Evolutionary conservation across 331 rosid genomes (phyloP).

Genomic region (Saraca asoca): DNA sequence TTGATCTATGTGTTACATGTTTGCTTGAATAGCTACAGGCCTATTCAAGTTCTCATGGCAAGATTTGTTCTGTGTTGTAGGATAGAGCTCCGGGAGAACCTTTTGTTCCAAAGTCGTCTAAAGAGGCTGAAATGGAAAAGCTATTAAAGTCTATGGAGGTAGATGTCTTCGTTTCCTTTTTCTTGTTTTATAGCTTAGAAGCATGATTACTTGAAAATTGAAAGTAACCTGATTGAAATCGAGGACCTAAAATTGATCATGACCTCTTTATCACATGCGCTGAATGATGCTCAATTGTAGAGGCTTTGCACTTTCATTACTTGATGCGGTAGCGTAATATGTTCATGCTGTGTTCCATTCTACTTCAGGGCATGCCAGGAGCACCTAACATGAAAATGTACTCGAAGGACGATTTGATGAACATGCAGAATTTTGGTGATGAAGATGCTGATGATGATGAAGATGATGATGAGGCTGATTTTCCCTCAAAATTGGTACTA

Average conservation of each 20-base stretch:
- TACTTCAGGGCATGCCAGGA: slow-evolving; percentile 96
- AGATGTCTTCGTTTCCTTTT: slow-evolving; percentile 16
- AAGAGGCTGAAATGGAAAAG: slow-evolving; percentile 98
- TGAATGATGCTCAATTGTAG: not conserved
- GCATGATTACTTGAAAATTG: not conserved
- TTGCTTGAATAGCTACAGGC: slow-evolving; percentile 7
- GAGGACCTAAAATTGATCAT: not conserved
- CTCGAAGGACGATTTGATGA: slow-evolving; percentile 87
- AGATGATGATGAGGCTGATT: slow-evolving; percentile 48
- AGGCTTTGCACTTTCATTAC: not conserved
- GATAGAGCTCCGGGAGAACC: slow-evolving; percentile 84
- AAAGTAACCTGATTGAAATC: not conserved
- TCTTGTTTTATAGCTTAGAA: not conserved
- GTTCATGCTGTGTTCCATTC: slow-evolving; percentile 24
- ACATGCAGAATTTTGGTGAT: slow-evolving; percentile 65
- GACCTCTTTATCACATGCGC: not conserved
- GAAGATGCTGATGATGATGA: slow-evolving; percentile 73
- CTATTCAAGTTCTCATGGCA: not conserved
- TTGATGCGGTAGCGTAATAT: slow-evolving; percentile 19
- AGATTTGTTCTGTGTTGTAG: slow-evolving; percentile 46
- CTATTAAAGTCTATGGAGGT: slow-evolving; percentile 97
- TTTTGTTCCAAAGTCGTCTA: slow-evolving; percentile 76
- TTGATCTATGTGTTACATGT: too few relatives aligned
- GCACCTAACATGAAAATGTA: slow-evolving; percentile 99
- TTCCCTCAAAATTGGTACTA: slow-evolving; percentile 79